phyloP scores from a whole-genome alignment of 208 protist species.

The Crithidia fasciculata region DNA sequence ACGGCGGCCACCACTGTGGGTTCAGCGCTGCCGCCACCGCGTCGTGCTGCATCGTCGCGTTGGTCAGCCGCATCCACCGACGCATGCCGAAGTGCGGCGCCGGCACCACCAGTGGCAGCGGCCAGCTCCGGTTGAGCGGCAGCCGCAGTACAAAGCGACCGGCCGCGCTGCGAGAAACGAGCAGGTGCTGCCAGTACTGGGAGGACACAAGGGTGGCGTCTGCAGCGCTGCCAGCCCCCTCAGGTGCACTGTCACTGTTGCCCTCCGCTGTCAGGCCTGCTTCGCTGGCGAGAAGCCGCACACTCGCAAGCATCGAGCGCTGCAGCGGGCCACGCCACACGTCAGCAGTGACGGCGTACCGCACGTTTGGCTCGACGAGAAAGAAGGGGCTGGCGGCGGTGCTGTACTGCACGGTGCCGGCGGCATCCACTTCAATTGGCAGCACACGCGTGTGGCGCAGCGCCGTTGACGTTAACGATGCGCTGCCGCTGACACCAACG shows the following conservation, averaged over 20 bases:
- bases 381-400: slow-evolving; percentile 62
- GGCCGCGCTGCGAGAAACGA: slow-evolving; percentile 4
- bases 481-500: neutral
- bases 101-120: slow-evolving; percentile 31
- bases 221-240: too few relatives aligned
- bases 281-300: too few relatives aligned
- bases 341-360: slow-evolving; percentile 53
- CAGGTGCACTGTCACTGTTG: neutral
- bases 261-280: neutral
- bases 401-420: slow-evolving; percentile 28
- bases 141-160: slow-evolving; percentile 67
- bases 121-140: slow-evolving; percentile 56
- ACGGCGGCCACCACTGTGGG: slow-evolving; percentile 2
- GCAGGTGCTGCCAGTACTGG: neutral
- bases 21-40: slow-evolving; percentile 55
- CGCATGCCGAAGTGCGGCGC: slow-evolving; percentile 74
- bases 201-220: too few relatives aligned
- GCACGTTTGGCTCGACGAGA: slow-evolving; percentile 48
- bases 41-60: slow-evolving; percentile 36
- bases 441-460: slow-evolving; percentile 46
- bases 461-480: neutral
- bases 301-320: too few relatives aligned
- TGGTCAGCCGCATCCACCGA: slow-evolving; percentile 44
- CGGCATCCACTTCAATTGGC: slow-evolving; percentile 6
- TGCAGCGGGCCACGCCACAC: slow-evolving; percentile 23